phyloP scores from a whole-genome alignment of 805 yeast genomes.

The Pichia occidentalis region DNA sequence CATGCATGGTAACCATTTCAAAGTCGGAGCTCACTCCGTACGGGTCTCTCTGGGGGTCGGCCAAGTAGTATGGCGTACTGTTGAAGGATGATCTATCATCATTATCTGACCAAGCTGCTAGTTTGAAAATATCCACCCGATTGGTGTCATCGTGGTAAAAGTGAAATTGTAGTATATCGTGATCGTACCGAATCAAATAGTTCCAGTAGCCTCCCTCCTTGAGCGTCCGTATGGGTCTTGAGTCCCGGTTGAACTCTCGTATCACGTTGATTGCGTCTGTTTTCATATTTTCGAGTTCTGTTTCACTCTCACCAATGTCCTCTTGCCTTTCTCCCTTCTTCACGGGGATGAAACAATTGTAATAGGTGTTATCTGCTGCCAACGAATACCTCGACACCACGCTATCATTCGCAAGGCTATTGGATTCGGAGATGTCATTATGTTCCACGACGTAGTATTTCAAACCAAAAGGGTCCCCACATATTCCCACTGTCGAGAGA shows the following conservation, averaged over 20 bases:
- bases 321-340: neutral
- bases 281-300: constrained; percentile 14
- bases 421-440: too few relatives aligned
- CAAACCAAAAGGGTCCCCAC: neutral
- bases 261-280: constrained; percentile 18
- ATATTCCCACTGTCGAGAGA: neutral
- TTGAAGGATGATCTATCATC: neutral
- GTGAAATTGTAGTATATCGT: constrained; percentile 15
- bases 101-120: constrained; percentile 10
- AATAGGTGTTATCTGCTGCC: neutral
- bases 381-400: neutral
- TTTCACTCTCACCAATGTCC: neutral
- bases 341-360: constrained; percentile 5
- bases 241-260: constrained; percentile 9
- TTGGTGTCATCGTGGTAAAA: neutral
- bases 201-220: constrained; percentile 17
- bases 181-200: constrained; percentile 13
- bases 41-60: constrained; percentile 1
- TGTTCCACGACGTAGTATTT: constrained; percentile 4
- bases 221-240: constrained; percentile 4
- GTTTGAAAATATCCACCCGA: neutral
- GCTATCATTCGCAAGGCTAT: too few relatives aligned
- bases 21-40: constrained; percentile 21
- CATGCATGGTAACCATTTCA: constrained; percentile 18
- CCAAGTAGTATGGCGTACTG: constrained; percentile 5